Percentiles rank a stretch among this genome's conserved stretches.
Evolutionary conservation across 1,139 yeast genomes (phyloP).

Genomic region (Komagataea norvegica): DNA sequence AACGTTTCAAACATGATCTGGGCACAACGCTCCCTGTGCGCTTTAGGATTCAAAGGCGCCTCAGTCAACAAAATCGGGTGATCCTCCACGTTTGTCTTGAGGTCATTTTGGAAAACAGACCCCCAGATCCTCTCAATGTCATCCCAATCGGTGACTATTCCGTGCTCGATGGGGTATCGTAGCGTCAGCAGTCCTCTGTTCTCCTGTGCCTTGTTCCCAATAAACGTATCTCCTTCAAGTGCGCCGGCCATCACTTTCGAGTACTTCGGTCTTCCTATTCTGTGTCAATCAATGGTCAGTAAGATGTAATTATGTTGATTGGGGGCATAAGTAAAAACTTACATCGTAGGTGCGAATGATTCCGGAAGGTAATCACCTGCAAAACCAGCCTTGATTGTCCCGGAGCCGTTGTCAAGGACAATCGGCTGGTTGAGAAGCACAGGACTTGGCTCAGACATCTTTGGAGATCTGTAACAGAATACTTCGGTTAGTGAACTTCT

Average conservation of each 20-base stretch:
- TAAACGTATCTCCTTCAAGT: conserved; percentile 54
- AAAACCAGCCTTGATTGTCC: conserved; percentile 82
- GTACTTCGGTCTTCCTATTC: conserved; percentile 82
- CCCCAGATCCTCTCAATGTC: conserved; percentile 80
- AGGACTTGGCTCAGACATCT: conserved; percentile 13
- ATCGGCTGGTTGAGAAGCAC: conserved; percentile 66
- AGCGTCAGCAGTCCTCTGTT: conserved; percentile 70
- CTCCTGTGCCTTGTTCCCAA: conserved; percentile 72
- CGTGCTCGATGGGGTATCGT: conserved; percentile 73
- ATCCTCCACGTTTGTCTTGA: conserved; percentile 67
- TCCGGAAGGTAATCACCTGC: conserved; percentile 88
- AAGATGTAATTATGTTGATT: background rate
- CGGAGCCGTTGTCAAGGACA: conserved; percentile 93
- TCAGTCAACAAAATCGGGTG: conserved; percentile 88
- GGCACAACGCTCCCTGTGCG: conserved; percentile 67
- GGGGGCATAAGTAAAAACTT: conserved; percentile 16
- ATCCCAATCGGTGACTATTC: conserved; percentile 79
- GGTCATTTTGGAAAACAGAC: conserved; percentile 53
- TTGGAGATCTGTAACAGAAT: background rate
- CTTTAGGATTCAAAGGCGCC: conserved; percentile 77
- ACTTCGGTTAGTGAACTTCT: background rate
- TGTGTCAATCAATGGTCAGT: conserved; percentile 2
- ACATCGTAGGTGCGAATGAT: conserved; percentile 43
- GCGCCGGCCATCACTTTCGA: conserved; percentile 83
- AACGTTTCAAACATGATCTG: conserved; percentile 80